Base-by-base conservation (phyloP, 202 grass and related monocot species). In the Schoenoplectus triqueter region DNA sequence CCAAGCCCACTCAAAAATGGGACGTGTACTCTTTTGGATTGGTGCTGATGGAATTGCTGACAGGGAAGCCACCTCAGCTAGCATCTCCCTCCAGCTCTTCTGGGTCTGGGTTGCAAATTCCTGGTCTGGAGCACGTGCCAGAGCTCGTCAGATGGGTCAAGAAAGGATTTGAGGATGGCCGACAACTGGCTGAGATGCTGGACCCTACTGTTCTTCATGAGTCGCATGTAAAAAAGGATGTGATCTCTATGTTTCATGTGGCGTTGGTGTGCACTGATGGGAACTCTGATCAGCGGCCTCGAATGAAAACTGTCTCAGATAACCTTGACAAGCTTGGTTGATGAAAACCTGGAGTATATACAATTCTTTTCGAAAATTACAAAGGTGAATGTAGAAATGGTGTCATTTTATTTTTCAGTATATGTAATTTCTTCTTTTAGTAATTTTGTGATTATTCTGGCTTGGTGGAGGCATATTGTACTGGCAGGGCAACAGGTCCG, bases 11-110 rank as follows among this genome's bases (percentile, higher is more conserved):
- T 81, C 95, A 91, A 73, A 92, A 90, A 74, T 84, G 70, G 20
- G 92, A 94, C 70, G 95, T 93, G 6, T 94, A 93, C 76, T 91
- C 95, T 1, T 94, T 93, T 59, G 95, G 95, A 67, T 73, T 94
- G 44, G 64, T 93, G 17, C 75, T 97, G 41, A 88, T 97, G 17
- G 95, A 97, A 90, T 6, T 93, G 82, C 86, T 94, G 42, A 97
- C 92, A 0, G 95, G 94, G 13, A 90, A 73, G n/a, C 62, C 82
- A 20, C 90, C 94, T 6, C 92, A 97, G 72, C 80, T 88, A 19
- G 69, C 47, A 31, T 88, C 94, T 2, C 69, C 86, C 3, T 89
- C 89, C 1, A 78, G 90, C 39, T 87, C 90, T 3, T 94, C 87
- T 6, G 87, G 31, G 31, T 31, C 31, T 31, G 31, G 76, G 21